These are phyloP conservation scores for Syzygium syzygioides DNA, from an alignment of 441 rosid species.

Conservation along the genomic window DNA sequence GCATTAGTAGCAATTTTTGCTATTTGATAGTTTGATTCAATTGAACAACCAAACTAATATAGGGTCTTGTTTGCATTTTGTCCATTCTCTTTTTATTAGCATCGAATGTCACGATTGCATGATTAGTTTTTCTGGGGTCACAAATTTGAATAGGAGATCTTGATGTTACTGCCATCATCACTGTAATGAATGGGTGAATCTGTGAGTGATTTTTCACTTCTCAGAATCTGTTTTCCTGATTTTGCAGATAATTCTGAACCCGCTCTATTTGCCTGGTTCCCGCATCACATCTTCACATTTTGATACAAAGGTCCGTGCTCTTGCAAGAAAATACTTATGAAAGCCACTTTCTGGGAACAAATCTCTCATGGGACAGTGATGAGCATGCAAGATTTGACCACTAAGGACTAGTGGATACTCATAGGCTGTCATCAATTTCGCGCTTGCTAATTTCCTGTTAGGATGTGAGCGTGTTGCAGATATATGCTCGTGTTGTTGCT, in stretches of 20 bases:
- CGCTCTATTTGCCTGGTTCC: slow-evolving; percentile 87
- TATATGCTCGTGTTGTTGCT: background rate
- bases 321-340: slow-evolving; percentile 83
- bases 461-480: background rate
- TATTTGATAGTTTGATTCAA: background rate
- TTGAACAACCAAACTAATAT: background rate
- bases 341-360: background rate
- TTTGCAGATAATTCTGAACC: slow-evolving; percentile 87
- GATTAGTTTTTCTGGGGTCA: background rate
- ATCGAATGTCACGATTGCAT: background rate
- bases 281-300: slow-evolving; percentile 85
- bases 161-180: background rate
- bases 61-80: background rate
- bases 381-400: background rate
- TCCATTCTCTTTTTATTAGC: background rate
- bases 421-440: background rate
- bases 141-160: background rate
- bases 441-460: background rate
- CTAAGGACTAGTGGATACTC: background rate
- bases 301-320: slow-evolving; percentile 89
- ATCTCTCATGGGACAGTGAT: background rate
- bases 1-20: background rate
- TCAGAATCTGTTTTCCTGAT: background rate
- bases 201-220: background rate
- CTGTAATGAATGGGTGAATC: background rate